These are phyloP conservation scores for Monosporozyma yasuniensis DNA, from an alignment of 805 yeast genomes.

Conservation along the genomic window DNA sequence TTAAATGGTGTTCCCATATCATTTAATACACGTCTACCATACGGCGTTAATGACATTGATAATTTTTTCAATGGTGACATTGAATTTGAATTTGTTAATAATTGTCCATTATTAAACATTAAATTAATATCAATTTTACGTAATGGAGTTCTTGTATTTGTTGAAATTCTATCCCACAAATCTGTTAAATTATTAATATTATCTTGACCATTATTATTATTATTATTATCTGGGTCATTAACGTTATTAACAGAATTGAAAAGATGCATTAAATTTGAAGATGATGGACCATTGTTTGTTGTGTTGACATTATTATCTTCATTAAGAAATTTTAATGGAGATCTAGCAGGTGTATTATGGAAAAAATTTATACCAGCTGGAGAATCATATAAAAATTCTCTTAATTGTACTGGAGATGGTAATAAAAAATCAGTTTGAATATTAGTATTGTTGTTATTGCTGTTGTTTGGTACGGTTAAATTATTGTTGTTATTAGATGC, in stretches of 20 bases:
- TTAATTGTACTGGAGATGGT: slow-evolving; percentile 30
- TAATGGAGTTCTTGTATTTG: slow-evolving; percentile 22
- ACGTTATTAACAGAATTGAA: slow-evolving; percentile 7
- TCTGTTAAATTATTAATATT: background rate
- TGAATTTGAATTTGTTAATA: slow-evolving; percentile 9
- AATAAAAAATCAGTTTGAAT: slow-evolving; percentile 26
- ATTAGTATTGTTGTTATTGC: slow-evolving; percentile 5
- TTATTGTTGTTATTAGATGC: background rate
- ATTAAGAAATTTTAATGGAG: slow-evolving; percentile 27
- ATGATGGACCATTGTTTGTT: slow-evolving; percentile 2
- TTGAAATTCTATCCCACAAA: background rate
- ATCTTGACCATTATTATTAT: background rate
- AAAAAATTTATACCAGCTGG: slow-evolving; percentile 27
- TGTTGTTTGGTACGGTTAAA: background rate
- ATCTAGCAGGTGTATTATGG: slow-evolving; percentile 30
- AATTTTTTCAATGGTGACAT: slow-evolving; percentile 26
- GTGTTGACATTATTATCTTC: slow-evolving; percentile 5
- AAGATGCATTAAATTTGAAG: slow-evolving; percentile 9
- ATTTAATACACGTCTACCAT: slow-evolving; percentile 25
- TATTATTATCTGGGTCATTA: background rate
- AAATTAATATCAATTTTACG: slow-evolving; percentile 27
- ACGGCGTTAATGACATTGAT: slow-evolving; percentile 26
- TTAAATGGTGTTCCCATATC: slow-evolving; percentile 28
- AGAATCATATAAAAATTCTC: slow-evolving; percentile 28
- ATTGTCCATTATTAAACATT: slow-evolving; percentile 23